Conservation (phyloP, 2,329 filamentous ascomycete species). For the Diaporthe helianthi region DNA sequence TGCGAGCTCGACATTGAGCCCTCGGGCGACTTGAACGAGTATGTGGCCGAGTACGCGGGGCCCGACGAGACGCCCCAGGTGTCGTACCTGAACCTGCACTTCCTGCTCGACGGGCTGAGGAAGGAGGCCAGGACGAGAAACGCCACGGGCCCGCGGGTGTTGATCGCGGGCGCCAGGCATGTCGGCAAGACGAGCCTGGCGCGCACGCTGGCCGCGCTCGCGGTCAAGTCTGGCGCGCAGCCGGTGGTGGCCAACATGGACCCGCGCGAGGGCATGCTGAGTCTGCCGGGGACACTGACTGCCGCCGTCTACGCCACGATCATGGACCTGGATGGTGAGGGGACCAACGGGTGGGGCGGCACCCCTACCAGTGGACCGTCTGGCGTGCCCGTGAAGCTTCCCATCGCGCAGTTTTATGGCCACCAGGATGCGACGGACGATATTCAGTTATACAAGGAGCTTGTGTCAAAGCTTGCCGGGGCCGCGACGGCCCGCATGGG, state of each 20-base stretch:
- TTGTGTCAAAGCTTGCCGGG: constrained; percentile 79
- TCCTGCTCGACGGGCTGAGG: constrained; percentile 79
- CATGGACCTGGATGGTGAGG: constrained; percentile 79
- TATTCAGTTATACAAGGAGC: constrained; percentile 72
- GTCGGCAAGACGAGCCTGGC: constrained; percentile 84
- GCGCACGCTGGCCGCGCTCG: constrained; percentile 80
- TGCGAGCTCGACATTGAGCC: constrained; percentile 83
- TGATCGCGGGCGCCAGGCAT: constrained; percentile 80
- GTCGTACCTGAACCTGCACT: constrained; percentile 84
- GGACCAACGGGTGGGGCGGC: constrained; percentile 81
- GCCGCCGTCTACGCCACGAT: constrained; percentile 87
- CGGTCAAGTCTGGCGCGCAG: constrained; percentile 74
- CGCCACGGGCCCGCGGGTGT: constrained; percentile 73
- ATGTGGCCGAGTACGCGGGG: constrained; percentile 67
- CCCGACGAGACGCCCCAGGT: constrained; percentile 83
- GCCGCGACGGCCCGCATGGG: constrained; percentile 79
- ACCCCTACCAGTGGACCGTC: constrained; percentile 92
- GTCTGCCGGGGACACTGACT: constrained; percentile 80
- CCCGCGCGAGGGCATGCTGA: constrained; percentile 79
- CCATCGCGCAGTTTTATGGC: constrained; percentile 89
- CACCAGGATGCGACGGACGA: constrained; percentile 76
- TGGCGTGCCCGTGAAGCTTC: constrained; percentile 87
- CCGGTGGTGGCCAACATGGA: constrained; percentile 87
- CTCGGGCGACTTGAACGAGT: constrained; percentile 59
- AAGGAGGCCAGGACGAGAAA: constrained; percentile 57